Conservation (phyloP, 768 basidiomycete genomes). For the Rhodotorula babjevae region DNA sequence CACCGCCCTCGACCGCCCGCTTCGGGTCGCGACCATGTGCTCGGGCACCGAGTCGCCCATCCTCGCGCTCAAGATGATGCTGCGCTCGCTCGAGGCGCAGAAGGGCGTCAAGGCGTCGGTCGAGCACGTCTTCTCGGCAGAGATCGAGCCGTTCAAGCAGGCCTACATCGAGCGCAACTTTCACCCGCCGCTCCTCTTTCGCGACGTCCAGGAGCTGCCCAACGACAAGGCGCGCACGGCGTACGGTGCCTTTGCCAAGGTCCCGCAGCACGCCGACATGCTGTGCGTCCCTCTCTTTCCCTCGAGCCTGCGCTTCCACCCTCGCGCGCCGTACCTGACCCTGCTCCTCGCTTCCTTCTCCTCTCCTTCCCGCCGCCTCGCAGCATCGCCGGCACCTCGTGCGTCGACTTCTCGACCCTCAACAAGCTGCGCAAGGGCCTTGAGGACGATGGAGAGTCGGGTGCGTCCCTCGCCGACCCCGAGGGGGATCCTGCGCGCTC, state of each 20-base stretch:
- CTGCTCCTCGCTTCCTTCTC: neutral
- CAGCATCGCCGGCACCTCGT: conserved; percentile 82
- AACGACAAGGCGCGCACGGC: conserved; percentile 69
- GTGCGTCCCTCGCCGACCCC: neutral
- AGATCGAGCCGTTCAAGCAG: conserved; percentile 69
- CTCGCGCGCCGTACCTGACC: too few relatives aligned
- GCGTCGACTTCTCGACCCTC: conserved; percentile 93
- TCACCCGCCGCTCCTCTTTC: conserved; percentile 81
- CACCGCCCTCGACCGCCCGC: conserved; percentile 56
- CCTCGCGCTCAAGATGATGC: conserved; percentile 78
- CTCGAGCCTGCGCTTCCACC: neutral
- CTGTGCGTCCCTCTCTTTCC: conserved; percentile 46
- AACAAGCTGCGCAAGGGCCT: conserved; percentile 89
- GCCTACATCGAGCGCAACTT: conserved; percentile 97
- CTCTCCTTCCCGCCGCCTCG: too few relatives aligned
- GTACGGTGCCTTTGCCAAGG: conserved; percentile 75
- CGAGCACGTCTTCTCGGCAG: conserved; percentile 60
- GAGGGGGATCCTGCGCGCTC: too few relatives aligned
- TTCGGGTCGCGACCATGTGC: conserved; percentile 91
- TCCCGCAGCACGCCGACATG: conserved; percentile 85
- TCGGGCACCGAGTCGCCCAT: conserved; percentile 94
- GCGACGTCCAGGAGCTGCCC: conserved; percentile 82
- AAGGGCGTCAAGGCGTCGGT: conserved; percentile 66
- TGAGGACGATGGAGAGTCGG: conserved; percentile 83
- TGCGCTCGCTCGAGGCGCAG: conserved; percentile 66